Base-by-base conservation (phyloP, 2,329 filamentous ascomycete species). In the Xylariaceae sp. region DNA sequence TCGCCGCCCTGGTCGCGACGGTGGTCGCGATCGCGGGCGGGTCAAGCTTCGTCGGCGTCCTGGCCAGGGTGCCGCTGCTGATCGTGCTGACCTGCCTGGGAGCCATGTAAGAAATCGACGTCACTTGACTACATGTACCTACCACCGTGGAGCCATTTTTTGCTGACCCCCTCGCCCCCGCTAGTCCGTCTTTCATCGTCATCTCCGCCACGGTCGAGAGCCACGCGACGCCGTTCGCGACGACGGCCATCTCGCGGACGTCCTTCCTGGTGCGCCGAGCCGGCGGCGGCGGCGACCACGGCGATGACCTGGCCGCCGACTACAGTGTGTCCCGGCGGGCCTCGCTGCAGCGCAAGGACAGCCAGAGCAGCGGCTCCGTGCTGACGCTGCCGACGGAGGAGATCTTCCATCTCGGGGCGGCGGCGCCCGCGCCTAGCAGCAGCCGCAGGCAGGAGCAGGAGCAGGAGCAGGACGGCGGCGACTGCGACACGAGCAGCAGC, bases 121-220 rank as follows among this genome's bases (percentile, higher is more conserved):
- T 15, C 15, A n/a, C n/a, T 4, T 2, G n/a, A 8, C 27, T 12
- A 11, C 14, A 10, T 22, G 25, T n/a, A n/a, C n/a, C n/a, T n/a
- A n/a, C n/a, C n/a, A 19, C 11, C 4, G 27, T 23, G 3, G 13
- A 19, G 16, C n/a, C 13, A 18, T 5, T 19, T 2, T 29, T 23
- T 12, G 26, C 6, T 10, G 21, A 18, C 23, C 13, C 11, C 16
- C 7, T 4, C 5, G n/a, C n/a, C n/a, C n/a, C n/a, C n/a, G n/a
- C n/a, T 21, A 57, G 52, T 24, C 49, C 49, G 3, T 43, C 53
- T 1, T 55, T 52, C 30, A 36, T 55, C 10, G 33, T 50, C 27
- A 54, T 57, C 29, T 49, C 46, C 5, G 37, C 44, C n/a, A 52
- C 49, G 2, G 53, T 57, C 29, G 53, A 57, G 35, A 50, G 36